These are phyloP conservation scores for Reutealis trisperma DNA, from an alignment of 345 rosid genomes.

Conservation along the genomic window DNA sequence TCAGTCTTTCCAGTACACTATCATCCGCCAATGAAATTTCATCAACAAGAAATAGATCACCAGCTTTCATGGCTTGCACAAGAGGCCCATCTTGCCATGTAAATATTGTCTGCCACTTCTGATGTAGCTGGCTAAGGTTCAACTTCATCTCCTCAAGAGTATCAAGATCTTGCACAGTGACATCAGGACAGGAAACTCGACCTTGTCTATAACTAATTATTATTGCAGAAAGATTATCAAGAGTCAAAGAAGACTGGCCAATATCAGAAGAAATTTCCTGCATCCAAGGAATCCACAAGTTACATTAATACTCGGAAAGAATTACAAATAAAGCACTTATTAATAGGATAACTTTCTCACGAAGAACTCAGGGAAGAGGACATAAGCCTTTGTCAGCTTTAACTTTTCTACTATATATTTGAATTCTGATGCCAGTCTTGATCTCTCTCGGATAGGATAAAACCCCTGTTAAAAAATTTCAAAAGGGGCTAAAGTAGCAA, in stretches of 20 bases:
- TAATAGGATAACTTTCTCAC: slow-evolving; percentile 37
- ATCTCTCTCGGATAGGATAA: slow-evolving; percentile 86
- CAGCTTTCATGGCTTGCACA: slow-evolving; percentile 86
- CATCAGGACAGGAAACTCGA: slow-evolving; percentile 31
- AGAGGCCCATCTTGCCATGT: slow-evolving; percentile 98
- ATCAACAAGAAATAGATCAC: slow-evolving; percentile 84
- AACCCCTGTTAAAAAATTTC: slow-evolving; percentile 63
- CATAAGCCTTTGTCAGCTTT: slow-evolving; percentile 53
- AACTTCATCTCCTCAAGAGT: slow-evolving; percentile 51
- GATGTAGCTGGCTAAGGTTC: slow-evolving; percentile 58
- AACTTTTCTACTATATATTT: slow-evolving; percentile 51
- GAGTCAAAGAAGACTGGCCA: slow-evolving; percentile 55
- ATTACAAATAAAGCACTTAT: slow-evolving; percentile 8
- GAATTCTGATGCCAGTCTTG: slow-evolving; percentile 60
- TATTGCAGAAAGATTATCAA: slow-evolving; percentile 43
- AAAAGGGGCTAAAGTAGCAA: background rate
- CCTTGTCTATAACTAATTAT: slow-evolving; percentile 48
- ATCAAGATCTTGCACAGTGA: slow-evolving; percentile 48
- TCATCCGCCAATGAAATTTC: slow-evolving; percentile 99
- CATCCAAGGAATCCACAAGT: slow-evolving; percentile 26
- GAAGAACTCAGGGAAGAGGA: slow-evolving; percentile 31
- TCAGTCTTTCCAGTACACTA: slow-evolving; percentile 88
- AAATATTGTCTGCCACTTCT: slow-evolving; percentile 80
- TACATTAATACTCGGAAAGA: slow-evolving; percentile 3
- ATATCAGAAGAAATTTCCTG: slow-evolving; percentile 72